These are phyloP conservation scores for Sparassis latifolia DNA, from an alignment of 1,284 basidiomycete genomes.

Conservation along the genomic window DNA sequence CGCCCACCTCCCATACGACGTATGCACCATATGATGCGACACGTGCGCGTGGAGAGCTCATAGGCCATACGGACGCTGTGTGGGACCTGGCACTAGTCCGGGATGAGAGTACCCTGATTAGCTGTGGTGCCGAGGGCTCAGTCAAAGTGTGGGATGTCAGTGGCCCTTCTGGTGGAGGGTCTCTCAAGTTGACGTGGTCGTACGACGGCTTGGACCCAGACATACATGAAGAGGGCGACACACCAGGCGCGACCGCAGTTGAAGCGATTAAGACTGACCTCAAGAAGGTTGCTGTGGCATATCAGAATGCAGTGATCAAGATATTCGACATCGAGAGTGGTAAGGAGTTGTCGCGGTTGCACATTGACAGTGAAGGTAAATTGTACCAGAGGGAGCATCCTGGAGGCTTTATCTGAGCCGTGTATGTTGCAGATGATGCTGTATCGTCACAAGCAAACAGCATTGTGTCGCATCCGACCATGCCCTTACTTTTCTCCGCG, in stretches of 20 bases:
- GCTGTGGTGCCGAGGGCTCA: slow-evolving; percentile 85
- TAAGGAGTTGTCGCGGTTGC: slow-evolving; percentile 66
- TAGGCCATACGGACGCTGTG: slow-evolving; percentile 91
- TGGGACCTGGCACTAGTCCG: slow-evolving; percentile 86
- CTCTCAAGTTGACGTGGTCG: slow-evolving; percentile 72
- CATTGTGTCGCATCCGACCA: slow-evolving; percentile 87
- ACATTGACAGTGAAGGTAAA: slow-evolving; percentile 66
- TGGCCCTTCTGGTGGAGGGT: slow-evolving; percentile 49
- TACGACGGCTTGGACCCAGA: slow-evolving; percentile 63
- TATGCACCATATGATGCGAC: slow-evolving; percentile 87
- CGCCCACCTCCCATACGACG: slow-evolving; percentile 63
- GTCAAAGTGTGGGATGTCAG: slow-evolving; percentile 92
- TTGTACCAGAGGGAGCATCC: background rate
- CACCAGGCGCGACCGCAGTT: slow-evolving; percentile 73
- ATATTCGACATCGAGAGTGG: slow-evolving; percentile 87
- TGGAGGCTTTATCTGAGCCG: background rate
- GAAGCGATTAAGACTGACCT: slow-evolving; percentile 75
- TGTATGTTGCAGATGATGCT: slow-evolving; percentile 49
- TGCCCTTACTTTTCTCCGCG: slow-evolving; percentile 82
- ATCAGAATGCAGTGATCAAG: slow-evolving; percentile 85
- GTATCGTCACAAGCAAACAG: slow-evolving; percentile 81
- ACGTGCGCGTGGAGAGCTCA: slow-evolving; percentile 70
- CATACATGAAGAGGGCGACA: slow-evolving; percentile 42
- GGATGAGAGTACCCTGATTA: slow-evolving; percentile 77
- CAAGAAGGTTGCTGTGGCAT: slow-evolving; percentile 86